Conservation (phyloP, 495 filamentous ascomycete genomes). For the Bacidia rubella region DNA sequence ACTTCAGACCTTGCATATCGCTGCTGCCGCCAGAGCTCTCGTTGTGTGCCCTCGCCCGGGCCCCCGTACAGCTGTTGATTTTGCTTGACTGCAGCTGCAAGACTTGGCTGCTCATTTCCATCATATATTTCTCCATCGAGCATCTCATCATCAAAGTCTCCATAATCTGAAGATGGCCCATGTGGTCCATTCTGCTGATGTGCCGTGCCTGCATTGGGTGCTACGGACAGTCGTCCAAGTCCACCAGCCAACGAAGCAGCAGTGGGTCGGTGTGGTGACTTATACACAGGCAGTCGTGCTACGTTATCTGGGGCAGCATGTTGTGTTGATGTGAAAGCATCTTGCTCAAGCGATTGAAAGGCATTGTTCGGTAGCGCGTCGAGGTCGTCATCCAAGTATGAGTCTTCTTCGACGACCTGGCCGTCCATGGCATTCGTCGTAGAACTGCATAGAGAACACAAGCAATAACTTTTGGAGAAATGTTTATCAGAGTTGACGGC, state of each 20-base stretch:
- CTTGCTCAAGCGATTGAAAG: constrained; percentile 40
- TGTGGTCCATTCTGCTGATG: background rate
- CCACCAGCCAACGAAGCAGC: constrained; percentile 2
- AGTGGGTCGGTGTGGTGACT: constrained; percentile 1
- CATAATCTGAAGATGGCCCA: constrained; percentile 30
- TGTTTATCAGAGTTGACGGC: too few relatives aligned
- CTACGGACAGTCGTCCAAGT: constrained; percentile 6
- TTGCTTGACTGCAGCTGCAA: constrained; percentile 17
- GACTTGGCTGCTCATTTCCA: constrained; percentile 22
- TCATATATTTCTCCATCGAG: constrained; percentile 40
- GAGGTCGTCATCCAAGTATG: constrained; percentile 51
- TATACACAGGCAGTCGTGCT: background rate
- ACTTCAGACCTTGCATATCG: constrained; percentile 15
- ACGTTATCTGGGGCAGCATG: constrained; percentile 9
- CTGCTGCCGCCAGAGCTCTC: constrained; percentile 24
- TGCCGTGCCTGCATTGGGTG: background rate
- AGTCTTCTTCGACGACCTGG: constrained; percentile 43
- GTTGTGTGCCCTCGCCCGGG: constrained; percentile 17
- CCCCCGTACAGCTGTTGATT: background rate
- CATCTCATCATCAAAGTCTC: constrained; percentile 42
- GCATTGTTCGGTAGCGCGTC: constrained; percentile 41
- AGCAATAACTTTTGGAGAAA: too few relatives aligned
- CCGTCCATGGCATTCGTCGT: constrained; percentile 39
- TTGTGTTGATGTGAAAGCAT: constrained; percentile 40
- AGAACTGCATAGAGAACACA: constrained; percentile 12